Evolutionary conservation across 169 alveolate species (phyloP), one percentile per base, ranked within the genome.

Genomic region (Cyclospora cayetanensis): DNA sequence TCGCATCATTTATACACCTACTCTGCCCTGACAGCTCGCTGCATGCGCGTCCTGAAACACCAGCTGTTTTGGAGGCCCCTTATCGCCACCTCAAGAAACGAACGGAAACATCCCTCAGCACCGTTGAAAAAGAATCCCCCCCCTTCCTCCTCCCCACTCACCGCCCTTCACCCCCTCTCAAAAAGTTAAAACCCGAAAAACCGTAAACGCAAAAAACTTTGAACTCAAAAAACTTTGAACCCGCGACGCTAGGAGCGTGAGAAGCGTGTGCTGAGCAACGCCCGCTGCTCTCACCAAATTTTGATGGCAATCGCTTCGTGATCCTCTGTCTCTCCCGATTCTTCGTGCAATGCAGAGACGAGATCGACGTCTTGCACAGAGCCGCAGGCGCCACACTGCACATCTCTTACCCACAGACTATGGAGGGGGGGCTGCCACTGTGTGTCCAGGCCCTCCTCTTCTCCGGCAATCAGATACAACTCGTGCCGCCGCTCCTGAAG

Each of bases 401-500:
- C 50, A 27, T 85, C 92, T 15, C 37, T 18, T 3, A 85, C 46
- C 11, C 18, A 12, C 37, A 85, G 63, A 18, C 25, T 15, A 27
- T 52, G 39, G 42, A 85, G 84, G 20, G 92, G 92, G 25, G 84
- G 37, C 4, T 52, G 72, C 92, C 92, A 85, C 29, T 12, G 9
- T 41, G 46, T 37, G 46, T 43, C 41, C 27, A 15, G n/a, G 29
- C 2, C 31, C 39, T 65, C 92, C 7, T 70, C 41, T 37, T 66
- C 92, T 53, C 85, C 92, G 0, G 92, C 83, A 27, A 85, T 29
- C 15, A n/a, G 27, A 27, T 63, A 66, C 53, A 85, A 20, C 50
- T 50, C 41, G 60, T 85, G 92, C n/a, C 85, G 65, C 1, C 85
- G 29, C 92, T 85, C 92, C 92, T 85, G 85, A 22, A 31, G 9